Evolutionary conservation across 495 filamentous ascomycete genomes (phyloP), one percentile per base, ranked within the genome.

Genomic region (Penicillium subrubescens): DNA sequence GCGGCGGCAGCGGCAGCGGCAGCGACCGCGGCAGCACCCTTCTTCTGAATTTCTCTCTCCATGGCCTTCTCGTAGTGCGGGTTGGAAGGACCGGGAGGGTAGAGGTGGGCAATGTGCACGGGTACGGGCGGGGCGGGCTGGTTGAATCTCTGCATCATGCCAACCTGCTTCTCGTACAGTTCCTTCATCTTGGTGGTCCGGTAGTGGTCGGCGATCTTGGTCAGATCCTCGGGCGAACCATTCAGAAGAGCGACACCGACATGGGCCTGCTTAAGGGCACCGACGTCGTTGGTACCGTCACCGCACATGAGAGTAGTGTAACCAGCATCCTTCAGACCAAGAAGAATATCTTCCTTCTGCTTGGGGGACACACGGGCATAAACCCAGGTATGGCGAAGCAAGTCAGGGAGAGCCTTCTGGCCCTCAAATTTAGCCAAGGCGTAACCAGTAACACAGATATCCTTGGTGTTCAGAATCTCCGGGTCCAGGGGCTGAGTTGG

Each of bases 241-340:
- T 99, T 99, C 62, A 99, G 85, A 39, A 99, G 88, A 14, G 95
- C 95, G 67, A 98, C 92, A 72, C 95, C 95, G 60, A 99, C 90
- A 69, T 99, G 96, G 27, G 95, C 96, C 82, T 99, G 95, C 83
- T 99, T 99, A 72, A 99, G 80, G 35, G 95, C 95, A 46, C 95
- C 95, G 56, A 99, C 95, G 74, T 99, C 95, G 72, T 99, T 99
- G 55, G 95, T 99, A 64, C 95, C 95, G 71, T 99, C 95, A 73
- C 95, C 95, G 66, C 94, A 97, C 95, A 99, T 99, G 69, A 98
- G 85, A 17, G 95, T 99, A 35, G 94, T 96, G 80, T 99, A 99
- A 37, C 95, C 95, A 76, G 90, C 89, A 75, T 96, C 94, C 80
- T 97, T 97, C 43, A 99, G 84, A 14, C 94, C 95, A 31, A 97